Base-by-base conservation (phyloP, 441 rosid species). In the Croton setiger region DNA sequence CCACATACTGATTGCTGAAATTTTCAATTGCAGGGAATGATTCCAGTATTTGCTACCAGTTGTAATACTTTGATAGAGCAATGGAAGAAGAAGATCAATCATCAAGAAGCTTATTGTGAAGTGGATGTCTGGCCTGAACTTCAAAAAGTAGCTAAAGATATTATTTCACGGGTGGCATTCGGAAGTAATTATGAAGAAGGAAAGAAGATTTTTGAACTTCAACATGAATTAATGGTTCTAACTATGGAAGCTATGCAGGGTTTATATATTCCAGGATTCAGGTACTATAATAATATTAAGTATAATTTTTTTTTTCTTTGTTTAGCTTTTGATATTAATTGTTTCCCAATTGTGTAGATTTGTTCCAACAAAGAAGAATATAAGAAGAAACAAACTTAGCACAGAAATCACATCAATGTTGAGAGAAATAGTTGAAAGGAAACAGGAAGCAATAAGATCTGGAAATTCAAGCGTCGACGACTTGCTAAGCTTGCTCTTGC, bases 131-230 rank as follows among this genome's bases (percentile, higher is more conserved):
- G 84, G 84, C 90, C 84, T 12, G 79, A 86, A 49, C 37, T 86
- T 58, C 87, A 76, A 49, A 75, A 70, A 21, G 83, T 84, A 17
- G 72, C 85, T 1, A 72, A 60, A 21, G 88, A 82, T 75, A 74
- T 70, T 61, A 79, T 81, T 73, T 82, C 87, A 15, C 63, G 79
- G 60, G 78, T 82, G 31, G 87, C 83, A 35, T 82, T 86, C 23
- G 87, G 85, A 69, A 78, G 85, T 78, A 82, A 63, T 71, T 82
- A 79, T 66, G 79, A 78, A 73, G 74, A 82, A 82, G 88, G 85
- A 31, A 82, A 76, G 74, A 78, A 73, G 44, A 73, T 78, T 31
- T 84, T 86, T 55, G 63, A 79, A 39, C 85, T 78, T 63, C 87
- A 79, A 64, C 79, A 75, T 2, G 83, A 84, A 64, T 51, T 75